Conservation (phyloP, 2,329 filamentous ascomycete genomes). For the Domatiomyces catenatus region DNA sequence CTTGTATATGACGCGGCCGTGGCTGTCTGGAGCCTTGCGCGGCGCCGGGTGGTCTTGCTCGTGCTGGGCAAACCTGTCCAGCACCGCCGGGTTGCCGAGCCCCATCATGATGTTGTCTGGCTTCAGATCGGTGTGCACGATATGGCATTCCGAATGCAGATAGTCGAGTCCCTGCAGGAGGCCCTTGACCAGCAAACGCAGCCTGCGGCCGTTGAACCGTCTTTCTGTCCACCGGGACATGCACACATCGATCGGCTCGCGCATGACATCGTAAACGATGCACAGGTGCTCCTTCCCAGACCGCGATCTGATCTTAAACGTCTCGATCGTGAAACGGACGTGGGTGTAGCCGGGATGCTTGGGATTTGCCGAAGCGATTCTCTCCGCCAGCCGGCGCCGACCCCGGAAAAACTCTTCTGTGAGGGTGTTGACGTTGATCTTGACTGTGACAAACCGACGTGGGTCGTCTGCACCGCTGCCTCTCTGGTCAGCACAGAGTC, state of each 20-base stretch:
- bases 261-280: conserved; percentile 26
- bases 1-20: conserved; percentile 23
- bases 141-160: conserved; percentile 26
- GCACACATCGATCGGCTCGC: conserved; percentile 25
- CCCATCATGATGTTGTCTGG: conserved; percentile 30
- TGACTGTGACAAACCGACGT: conserved; percentile 22
- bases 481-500: conserved; percentile 2
- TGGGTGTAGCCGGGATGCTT: conserved; percentile 22
- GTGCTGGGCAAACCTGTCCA: conserved; percentile 22
- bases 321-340: conserved; percentile 23
- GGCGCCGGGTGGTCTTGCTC: conserved; percentile 21
- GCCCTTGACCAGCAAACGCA: conserved; percentile 23
- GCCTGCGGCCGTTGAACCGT: conserved; percentile 18
- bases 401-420: conserved; percentile 13
- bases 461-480: conserved; percentile 6
- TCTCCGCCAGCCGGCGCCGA: conserved; percentile 20
- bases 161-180: conserved; percentile 28
- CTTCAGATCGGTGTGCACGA: conserved; percentile 33
- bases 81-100: conserved; percentile 18
- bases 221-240: conserved; percentile 19
- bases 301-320: conserved; percentile 18
- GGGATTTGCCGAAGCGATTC: conserved; percentile 21
- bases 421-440: conserved; percentile 22
- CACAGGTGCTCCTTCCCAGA: conserved; percentile 18
- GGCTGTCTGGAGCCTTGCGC: conserved; percentile 21